Conservation (phyloP, 345 rosid species). For the Gossypium herbaceum region DNA sequence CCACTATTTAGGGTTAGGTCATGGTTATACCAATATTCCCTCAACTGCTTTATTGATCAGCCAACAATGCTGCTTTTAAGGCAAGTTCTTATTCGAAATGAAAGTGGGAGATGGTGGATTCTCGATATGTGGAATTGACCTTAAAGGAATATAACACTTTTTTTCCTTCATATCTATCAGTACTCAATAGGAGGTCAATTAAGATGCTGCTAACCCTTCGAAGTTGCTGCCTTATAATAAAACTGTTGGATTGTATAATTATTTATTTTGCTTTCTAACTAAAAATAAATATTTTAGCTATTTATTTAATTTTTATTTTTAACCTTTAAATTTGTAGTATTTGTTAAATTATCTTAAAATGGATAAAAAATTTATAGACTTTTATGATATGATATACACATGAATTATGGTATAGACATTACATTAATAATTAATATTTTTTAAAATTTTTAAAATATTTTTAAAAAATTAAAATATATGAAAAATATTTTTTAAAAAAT, state of each 20-base stretch:
- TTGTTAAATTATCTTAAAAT: too few relatives aligned
- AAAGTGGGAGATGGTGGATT: constrained; percentile 18
- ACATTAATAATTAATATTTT: too few relatives aligned
- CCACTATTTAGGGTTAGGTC: not conserved
- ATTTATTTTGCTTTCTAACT: not conserved
- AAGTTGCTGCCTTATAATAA: not conserved
- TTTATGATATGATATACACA: too few relatives aligned
- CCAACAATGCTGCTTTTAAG: constrained; percentile 12
- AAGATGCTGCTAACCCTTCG: not conserved
- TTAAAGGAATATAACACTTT: constrained; percentile 6
- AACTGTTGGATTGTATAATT: not conserved
- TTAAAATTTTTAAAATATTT: too few relatives aligned
- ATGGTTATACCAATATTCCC: constrained; percentile 10
- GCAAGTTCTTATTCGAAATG: constrained; percentile 21
- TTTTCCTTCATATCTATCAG: not conserved
- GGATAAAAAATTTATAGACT: accelerated
- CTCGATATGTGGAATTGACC: constrained; percentile 15
- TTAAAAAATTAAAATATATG: too few relatives aligned
- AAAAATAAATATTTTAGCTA: too few relatives aligned
- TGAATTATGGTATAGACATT: accelerated
- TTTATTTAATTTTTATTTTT: too few relatives aligned
- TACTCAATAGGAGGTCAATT: not conserved
- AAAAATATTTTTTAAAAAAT: not conserved
- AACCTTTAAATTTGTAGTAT: too few relatives aligned
- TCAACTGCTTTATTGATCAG: not conserved